Evolutionary conservation across 371 early-diverging fungal species (phyloP), one percentile per base, ranked within the genome.

Genomic region (Mortierella sp.): DNA sequence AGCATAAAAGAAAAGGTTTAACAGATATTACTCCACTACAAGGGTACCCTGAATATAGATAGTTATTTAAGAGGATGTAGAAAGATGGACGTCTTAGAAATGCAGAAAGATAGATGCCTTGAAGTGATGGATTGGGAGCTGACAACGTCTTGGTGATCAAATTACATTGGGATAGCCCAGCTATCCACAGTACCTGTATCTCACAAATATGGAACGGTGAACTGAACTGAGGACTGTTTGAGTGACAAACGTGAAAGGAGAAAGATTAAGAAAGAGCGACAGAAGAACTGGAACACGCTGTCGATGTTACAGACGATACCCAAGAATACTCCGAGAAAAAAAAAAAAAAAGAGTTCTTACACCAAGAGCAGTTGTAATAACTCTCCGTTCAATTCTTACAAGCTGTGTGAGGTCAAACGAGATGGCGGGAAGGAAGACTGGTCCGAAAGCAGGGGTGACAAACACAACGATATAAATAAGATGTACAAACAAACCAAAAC

Each of bases 361-460:
- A 45, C 15, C n/a, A 17, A 45, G 12, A n/a, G n/a, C 45, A 9
- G 40, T 45, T 45, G 15, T 45, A 15, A 9, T 45, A 9, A 40
- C 6, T 12, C 45, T 45, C 35, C 10, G 35, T 10, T 10, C 10
- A 35, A 10, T 6, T 35, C 35, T 10, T 35, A 10, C 10, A 35
- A 35, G 15, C 15, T 45, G 45, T 45, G 15, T 12, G 45, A 15
- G 8, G 23, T 9, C 51, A 51, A 51, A 12, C 19, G 47, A 47
- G 47, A n/a, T 3, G 47, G 19, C 4, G 37, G 10, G 10, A 37
- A 4, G 10, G 10, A 37, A 37, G 47, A 47, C 19, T 19, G n/a
- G n/a, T 47, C 12, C 4, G 47, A 51, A 51, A 51, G 51, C 51
- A 51, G 51, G 51, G 51, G 51, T 47, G 47, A 17, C 15, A 47